phyloP scores from a whole-genome alignment of 2,329 filamentous ascomycete species.

The Diplodia intermedia region DNA sequence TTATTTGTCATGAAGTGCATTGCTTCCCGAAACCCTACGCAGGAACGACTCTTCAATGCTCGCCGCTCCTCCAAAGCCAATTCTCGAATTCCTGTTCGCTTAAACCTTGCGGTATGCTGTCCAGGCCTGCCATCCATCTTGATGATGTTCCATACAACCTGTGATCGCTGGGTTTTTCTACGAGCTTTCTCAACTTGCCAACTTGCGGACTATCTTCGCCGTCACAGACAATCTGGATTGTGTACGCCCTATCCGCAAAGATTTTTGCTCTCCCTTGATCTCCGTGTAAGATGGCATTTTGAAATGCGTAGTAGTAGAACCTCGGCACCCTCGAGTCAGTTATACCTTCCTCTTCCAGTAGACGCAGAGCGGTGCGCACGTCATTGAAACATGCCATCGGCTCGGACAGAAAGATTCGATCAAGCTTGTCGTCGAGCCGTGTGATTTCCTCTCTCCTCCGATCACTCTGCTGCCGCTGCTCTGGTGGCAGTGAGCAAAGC shows the following conservation, averaged over 20 bases:
- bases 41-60: neutral
- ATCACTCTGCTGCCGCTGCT: slow-evolving; percentile 45
- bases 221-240: slow-evolving; percentile 27
- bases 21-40: too few species aligned
- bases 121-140: slow-evolving; percentile 37
- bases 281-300: slow-evolving; percentile 42
- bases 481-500: slow-evolving; percentile 47
- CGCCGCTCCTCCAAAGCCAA: neutral
- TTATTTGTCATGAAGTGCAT: too few species aligned
- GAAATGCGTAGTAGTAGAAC: slow-evolving; percentile 40
- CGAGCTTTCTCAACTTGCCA: slow-evolving; percentile 34
- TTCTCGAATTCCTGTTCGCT: neutral
- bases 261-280: slow-evolving; percentile 44
- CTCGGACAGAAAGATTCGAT: slow-evolving; percentile 34
- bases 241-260: slow-evolving; percentile 39
- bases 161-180: slow-evolving; percentile 34
- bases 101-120: slow-evolving; percentile 40
- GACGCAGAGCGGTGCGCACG: slow-evolving; percentile 40
- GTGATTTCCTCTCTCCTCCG: slow-evolving; percentile 38
- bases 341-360: slow-evolving; percentile 40
- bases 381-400: slow-evolving; percentile 35
- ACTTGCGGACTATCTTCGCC: slow-evolving; percentile 39
- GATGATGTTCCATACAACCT: slow-evolving; percentile 36
- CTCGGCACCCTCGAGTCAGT: slow-evolving; percentile 37
- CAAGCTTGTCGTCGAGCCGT: slow-evolving; percentile 36